phyloP scores from a whole-genome alignment of 768 basidiomycete species.

The Tremella mesenterica region DNA sequence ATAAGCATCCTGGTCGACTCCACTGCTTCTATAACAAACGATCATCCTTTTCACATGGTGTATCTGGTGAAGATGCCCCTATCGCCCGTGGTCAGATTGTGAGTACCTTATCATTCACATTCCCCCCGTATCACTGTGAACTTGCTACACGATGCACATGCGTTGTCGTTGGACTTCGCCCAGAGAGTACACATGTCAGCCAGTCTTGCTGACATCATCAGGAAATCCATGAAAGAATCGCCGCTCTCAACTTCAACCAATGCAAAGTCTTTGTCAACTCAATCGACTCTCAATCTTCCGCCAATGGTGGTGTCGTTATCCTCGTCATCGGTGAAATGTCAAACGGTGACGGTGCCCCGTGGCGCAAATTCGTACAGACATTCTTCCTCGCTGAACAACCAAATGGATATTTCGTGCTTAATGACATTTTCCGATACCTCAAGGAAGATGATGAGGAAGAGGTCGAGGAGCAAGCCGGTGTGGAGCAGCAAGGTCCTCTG shows the following conservation, averaged over 20 bases:
- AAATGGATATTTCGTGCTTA: conserved; percentile 98
- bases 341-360: conserved; percentile 68
- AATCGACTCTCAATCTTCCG: conserved; percentile 92
- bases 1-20: conserved; percentile 90
- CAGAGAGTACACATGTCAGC: too few relatives aligned
- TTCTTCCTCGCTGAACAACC: conserved; percentile 99
- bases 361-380: conserved; percentile 98
- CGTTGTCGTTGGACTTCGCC: too few relatives aligned
- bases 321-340: conserved; percentile 99
- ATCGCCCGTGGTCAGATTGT: conserved; percentile 91
- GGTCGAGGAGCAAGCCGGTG: conserved; percentile 49
- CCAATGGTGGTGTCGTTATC: conserved; percentile 92
- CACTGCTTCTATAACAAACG: conserved; percentile 99
- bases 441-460: conserved; percentile 88
- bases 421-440: conserved; percentile 99
- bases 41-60: conserved; percentile 93
- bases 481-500: conserved; percentile 7
- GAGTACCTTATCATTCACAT: conserved; percentile 34
- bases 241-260: conserved; percentile 83
- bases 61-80: conserved; percentile 87
- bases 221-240: conserved; percentile 97
- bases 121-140: not conserved
- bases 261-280: conserved; percentile 99
- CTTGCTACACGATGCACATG: too few relatives aligned
- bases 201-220: conserved; percentile 44